Conservation (phyloP, 2,329 filamentous ascomycete genomes). For the Calonectria ilicicola region DNA sequence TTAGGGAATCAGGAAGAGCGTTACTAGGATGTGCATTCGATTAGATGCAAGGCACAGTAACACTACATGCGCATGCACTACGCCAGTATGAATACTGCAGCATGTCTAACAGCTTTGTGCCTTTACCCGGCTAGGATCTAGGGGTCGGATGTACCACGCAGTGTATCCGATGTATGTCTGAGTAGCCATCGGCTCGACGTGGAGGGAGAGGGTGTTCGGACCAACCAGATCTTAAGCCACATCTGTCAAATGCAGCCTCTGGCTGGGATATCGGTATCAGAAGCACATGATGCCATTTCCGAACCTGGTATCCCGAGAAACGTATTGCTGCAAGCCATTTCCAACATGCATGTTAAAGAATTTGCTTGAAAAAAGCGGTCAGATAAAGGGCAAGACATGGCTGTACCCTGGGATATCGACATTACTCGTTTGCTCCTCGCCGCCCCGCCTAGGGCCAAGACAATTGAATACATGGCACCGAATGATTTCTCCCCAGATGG, state of each 20-base stretch:
- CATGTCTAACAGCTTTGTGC: not conserved
- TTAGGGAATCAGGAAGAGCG: not conserved
- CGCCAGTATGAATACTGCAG: not conserved
- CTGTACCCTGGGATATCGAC: not conserved
- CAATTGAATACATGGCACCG: not conserved
- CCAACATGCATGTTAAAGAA: not conserved
- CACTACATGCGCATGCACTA: not conserved
- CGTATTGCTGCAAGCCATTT: conserved; percentile 19
- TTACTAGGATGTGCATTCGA: not conserved
- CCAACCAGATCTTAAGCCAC: not conserved
- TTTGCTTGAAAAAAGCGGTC: conserved; percentile 22
- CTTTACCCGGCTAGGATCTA: not conserved
- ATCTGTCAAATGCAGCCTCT: conserved; percentile 20
- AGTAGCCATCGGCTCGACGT: not conserved
- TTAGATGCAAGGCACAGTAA: not conserved
- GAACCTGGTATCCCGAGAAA: conserved; percentile 19
- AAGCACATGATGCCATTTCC: conserved; percentile 21
- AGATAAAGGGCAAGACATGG: not conserved
- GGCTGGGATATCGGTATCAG: conserved; percentile 10
- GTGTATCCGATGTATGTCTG: not conserved
- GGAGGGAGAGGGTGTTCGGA: not conserved
- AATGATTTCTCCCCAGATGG: not conserved
- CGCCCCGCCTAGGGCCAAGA: not conserved
- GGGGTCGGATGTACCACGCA: not conserved
- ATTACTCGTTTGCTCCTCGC: not conserved